Conservation (phyloP, 2,329 filamentous ascomycete genomes). For the Aspergillus sclerotialis region DNA sequence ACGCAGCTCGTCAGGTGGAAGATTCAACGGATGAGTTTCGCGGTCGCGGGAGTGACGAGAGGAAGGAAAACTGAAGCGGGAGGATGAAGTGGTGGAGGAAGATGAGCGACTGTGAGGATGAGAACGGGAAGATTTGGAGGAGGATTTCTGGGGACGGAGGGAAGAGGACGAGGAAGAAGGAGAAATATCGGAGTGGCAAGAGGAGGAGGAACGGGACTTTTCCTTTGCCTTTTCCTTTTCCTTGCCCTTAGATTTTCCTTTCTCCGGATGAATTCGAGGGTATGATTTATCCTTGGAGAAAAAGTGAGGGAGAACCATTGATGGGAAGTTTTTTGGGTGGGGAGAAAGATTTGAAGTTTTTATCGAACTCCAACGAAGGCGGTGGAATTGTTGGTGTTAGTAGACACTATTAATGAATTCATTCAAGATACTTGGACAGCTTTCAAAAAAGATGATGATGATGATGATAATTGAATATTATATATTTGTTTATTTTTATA, state of each 20-base stretch:
- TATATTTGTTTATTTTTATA: slow-evolving; percentile 6
- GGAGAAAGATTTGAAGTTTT: slow-evolving; percentile 6
- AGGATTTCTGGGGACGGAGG: slow-evolving; percentile 8
- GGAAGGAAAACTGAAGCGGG: slow-evolving; percentile 28
- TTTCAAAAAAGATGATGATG: slow-evolving; percentile 6
- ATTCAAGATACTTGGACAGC: slow-evolving; percentile 1
- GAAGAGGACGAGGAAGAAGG: slow-evolving; percentile 3
- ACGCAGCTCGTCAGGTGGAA: slow-evolving; percentile 81
- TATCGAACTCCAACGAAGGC: slow-evolving; percentile 35
- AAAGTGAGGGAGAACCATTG: slow-evolving; percentile 32
- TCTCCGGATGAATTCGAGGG: no score
- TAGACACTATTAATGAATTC: neutral
- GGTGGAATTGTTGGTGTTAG: slow-evolving; percentile 24
- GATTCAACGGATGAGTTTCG: slow-evolving; percentile 80
- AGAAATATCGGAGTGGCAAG: slow-evolving; percentile 1
- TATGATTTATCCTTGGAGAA: slow-evolving; percentile 30
- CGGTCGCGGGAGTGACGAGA: slow-evolving; percentile 34
- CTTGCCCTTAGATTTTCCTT: slow-evolving; percentile 14
- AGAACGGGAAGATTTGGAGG: slow-evolving; percentile 11
- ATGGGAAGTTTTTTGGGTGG: slow-evolving; percentile 12
- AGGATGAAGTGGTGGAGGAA: slow-evolving; percentile 19
- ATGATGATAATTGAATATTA: slow-evolving; percentile 9
- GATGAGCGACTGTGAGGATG: slow-evolving; percentile 22
- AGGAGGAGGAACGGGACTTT: slow-evolving; percentile 6
- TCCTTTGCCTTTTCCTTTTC: slow-evolving; percentile 7